Base-by-base conservation (phyloP, 495 filamentous ascomycete genomes). In the Glarea lozoyensis region DNA sequence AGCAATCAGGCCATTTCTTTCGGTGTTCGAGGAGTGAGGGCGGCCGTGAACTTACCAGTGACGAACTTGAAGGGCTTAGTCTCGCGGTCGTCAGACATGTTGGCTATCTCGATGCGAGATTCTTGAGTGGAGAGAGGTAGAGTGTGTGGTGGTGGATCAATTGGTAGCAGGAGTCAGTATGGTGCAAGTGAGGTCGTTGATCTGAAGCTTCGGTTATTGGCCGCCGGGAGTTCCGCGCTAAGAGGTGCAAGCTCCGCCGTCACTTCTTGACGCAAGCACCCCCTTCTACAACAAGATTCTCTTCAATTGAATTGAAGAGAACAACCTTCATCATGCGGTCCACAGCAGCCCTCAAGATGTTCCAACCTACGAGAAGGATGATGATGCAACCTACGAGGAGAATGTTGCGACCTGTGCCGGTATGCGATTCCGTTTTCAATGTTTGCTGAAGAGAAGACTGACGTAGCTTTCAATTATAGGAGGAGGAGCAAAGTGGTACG, bases 31-130 rank as follows among this genome's bases (percentile, higher is more conserved):
- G n/a, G 34, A 25, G 1, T 18, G 5, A 29, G 13, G 15, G n/a
- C 36, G 23, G 43, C 27, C 43, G 33, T 25, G 15, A 45, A 60
- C 86, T 72, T 80, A 94, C 90, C 92, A 69, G 92, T 97, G 53
- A 97, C 92, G 71, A 96, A 97, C 82, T 99, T 99, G 84, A 99
- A 99, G 67, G 92, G 92, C 79, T 94, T 99, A 66, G 88, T 95
- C 67, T 85, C 79, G 64, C 82, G 82, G 49, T 81, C 79, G 73
- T 96, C 92, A 57, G 82, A 80, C 84, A 87, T 96, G 59, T 62
- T 80, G 64, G 59, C 45, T 55, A 56, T 53, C 49, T 55, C 54
- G 19, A 32, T 48, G 41, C 25, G 43, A 35, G 17, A 27, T 19
- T 37, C 19, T 36, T 19, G 43, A 24, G 48, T 32, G 31, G 44